These are phyloP conservation scores for Lentinula aciculospora DNA, from an alignment of 768 basidiomycete genomes.

Conservation along the genomic window DNA sequence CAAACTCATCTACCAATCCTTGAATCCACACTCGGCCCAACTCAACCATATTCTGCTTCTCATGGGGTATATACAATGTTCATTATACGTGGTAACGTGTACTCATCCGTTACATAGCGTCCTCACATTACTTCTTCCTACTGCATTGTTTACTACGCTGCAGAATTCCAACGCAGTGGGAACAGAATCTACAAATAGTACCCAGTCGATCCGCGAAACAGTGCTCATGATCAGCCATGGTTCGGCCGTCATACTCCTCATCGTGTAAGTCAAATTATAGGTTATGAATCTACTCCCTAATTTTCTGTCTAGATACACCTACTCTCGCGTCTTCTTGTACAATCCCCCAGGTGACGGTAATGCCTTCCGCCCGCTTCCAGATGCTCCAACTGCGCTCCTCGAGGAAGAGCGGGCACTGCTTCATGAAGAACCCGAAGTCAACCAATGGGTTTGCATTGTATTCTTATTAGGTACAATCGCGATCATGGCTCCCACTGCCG, in stretches of 20 bases:
- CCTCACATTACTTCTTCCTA: conserved; percentile 2
- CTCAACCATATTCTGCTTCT: conserved; percentile 67
- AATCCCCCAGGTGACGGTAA: conserved; percentile 62
- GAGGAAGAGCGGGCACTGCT: conserved; percentile 30
- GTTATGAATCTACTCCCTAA: background rate
- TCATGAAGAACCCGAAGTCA: conserved; percentile 46
- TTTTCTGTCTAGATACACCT: conserved; percentile 46
- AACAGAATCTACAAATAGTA: background rate
- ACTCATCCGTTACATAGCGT: background rate
- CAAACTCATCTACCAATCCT: conserved; percentile 55
- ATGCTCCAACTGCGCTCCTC: conserved; percentile 39
- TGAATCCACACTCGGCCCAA: conserved; percentile 59
- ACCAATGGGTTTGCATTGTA: conserved; percentile 55
- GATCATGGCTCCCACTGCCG: conserved; percentile 64
- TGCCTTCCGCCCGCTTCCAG: conserved; percentile 30
- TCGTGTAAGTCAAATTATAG: conserved; percentile 36
- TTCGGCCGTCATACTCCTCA: conserved; percentile 54
- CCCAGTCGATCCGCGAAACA: conserved; percentile 29
- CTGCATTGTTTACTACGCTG: background rate
- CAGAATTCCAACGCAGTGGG: background rate
- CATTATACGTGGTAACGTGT: background rate
- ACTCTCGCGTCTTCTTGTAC: conserved; percentile 64
- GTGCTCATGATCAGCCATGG: conserved; percentile 65
- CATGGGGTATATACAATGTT: conserved; percentile 43
- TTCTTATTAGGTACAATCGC: conserved; percentile 48